Evolutionary conservation across 208 protist species (phyloP), one percentile per base, ranked within the genome.

Genomic region (Leishmania tropica): DNA sequence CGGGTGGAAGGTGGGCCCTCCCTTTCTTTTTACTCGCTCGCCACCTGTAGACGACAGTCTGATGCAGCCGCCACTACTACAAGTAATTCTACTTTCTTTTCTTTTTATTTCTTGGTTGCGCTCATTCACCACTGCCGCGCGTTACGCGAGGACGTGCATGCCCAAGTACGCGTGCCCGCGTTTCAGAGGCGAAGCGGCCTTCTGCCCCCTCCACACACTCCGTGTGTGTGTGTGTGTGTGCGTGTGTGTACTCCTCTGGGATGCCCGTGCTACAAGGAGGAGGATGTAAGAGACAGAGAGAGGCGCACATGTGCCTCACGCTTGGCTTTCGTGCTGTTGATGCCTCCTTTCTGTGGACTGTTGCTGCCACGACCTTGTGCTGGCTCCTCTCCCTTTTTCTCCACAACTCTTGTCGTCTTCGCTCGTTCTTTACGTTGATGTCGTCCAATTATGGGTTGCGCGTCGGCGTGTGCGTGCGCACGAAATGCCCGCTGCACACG

Each of bases 331-430:
- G 35, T 42, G 62, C 10, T 24, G 62, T 68, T 13, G 10, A 21
- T 45, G 62, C 3, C 28, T 6, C 10, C 62, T 21, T 68, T 68
- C 28, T 64, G 58, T 31, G 24, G 28, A 15, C 58, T 31, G 19
- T 31, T 64, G 31, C 28, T 24, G 28, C 58, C 28, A 3, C 17
- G 8, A 5, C 17, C 51, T 54, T 54, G 13, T 54, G 51, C 51
- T 17, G 51, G 51, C 1, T 84, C 80, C 56, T 71, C 67, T 78
- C 45, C 11, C 65, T 24, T 67, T 5, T 28, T 56, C 40, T 51
- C 0, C 28, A 67, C 21, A 67, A 37, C 60, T 67, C 28, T 67
- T 35, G 6, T 35, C 6, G 28, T 67, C 60, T 2, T 65, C 60
- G n/a, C 21, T 35, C n/a, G 8, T 65, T 35, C 60, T 35, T 35